Evolutionary conservation across 176 grass and related monocot species (phyloP), one percentile per base, ranked within the genome.

Genomic region (Leersia perrieri): DNA sequence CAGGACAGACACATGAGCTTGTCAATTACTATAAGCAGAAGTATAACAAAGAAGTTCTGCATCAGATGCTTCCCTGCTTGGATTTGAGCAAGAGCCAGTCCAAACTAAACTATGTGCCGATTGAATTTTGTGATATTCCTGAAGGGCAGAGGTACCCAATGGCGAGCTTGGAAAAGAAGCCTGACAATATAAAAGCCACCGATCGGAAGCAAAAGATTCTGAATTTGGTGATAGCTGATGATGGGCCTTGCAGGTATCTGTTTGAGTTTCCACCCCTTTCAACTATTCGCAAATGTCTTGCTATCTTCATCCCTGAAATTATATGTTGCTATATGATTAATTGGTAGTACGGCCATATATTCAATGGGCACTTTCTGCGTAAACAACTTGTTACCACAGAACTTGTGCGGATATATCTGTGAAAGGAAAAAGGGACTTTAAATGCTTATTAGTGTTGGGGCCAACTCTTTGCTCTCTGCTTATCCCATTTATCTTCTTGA

Each of bases 191-290:
- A 9, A 3, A 20, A 33, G 33, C 84, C 32, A 1, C 0, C 14
- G 3, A 9, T 3, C 70, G 88, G 16, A 79, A 23, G 58, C 0
- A 65, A 0, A 35, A 30, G 63, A 90, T 90, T 77, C 30, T 35
- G 10, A 1, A 10, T 13, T 51, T 90, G 74, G 79, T 90, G 47
- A 26, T 32, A 9, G 49, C 76, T 62, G 3, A 2, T 10, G 75
- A 83, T 80, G 84, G 88, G 58, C 88, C 88, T 69, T 90, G 88
- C 84, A 87, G 78, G 88, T 90, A 83, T 69, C 36, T 45, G 23
- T 63, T 77, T 77, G 62, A 77, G 74, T 77, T 40, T 63, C 15
- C 1, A 60, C 60, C 55, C 36, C 60, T 27, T 64, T 44, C 60
- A 36, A 64, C 38, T 30, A 3, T 45, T 75, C 29, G 76, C 22